These are phyloP conservation scores for Ophiostoma angusticollis DNA, from an alignment of 2,329 filamentous ascomycete species.

Conservation along the genomic window DNA sequence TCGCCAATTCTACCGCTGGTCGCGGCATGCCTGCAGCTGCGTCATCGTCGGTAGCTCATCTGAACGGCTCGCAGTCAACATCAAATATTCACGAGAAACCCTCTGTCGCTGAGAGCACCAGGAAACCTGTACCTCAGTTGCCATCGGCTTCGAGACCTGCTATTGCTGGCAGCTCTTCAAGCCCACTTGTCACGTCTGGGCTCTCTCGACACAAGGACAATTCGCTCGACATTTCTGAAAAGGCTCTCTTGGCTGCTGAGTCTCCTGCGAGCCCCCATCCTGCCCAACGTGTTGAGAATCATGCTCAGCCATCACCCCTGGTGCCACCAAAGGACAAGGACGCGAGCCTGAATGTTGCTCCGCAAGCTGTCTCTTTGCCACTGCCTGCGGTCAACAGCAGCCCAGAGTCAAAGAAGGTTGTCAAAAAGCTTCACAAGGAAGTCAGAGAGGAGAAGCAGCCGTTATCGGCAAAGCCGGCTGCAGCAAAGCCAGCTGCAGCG, in stretches of 20 bases:
- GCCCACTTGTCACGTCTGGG: constrained; percentile 1
- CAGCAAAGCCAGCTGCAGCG: no score
- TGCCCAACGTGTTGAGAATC: constrained; percentile 12
- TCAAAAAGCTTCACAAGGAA: constrained; percentile 44
- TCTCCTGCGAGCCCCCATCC: constrained; percentile 24
- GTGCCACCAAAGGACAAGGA: constrained; percentile 25
- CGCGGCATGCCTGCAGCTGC: constrained; percentile 33
- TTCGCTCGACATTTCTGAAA: constrained; percentile 21
- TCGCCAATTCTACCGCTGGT: constrained; percentile 60
- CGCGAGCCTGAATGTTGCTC: constrained; percentile 22
- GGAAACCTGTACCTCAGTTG: constrained; percentile 5
- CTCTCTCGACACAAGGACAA: neutral
- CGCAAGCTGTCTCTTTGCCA: constrained; percentile 27
- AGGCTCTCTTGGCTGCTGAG: constrained; percentile 20
- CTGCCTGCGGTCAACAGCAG: constrained; percentile 24
- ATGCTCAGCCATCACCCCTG: constrained; percentile 18
- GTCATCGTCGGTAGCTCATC: constrained; percentile 9
- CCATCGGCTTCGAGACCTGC: neutral
- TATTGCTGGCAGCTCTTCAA: neutral
- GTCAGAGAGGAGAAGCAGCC: constrained; percentile 22
- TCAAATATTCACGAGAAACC: neutral
- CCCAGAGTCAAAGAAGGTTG: constrained; percentile 33
- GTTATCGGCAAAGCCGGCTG: no score
- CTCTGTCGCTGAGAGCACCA: neutral
- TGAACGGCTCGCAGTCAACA: constrained; percentile 7